Conservation (phyloP, 2,329 filamentous ascomycete species). For the Bretziella fagacearum region DNA sequence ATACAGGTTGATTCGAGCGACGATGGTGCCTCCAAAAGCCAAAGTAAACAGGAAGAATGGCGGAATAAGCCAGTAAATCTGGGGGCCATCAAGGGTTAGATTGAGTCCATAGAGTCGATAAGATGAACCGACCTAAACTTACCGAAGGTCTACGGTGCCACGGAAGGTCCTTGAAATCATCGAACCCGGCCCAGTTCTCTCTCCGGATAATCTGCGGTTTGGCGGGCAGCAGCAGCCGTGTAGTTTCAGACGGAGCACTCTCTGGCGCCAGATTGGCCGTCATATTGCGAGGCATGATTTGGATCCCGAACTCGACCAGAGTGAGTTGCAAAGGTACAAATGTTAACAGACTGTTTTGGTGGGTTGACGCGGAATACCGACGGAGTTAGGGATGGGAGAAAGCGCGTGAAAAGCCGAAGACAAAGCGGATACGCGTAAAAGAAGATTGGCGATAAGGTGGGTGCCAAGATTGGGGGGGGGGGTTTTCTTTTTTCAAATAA, state of each 20-base stretch:
- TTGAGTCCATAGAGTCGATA: not conserved
- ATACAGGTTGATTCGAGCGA: slow-evolving; percentile 71
- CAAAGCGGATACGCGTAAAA: not conserved
- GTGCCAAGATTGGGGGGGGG: no score
- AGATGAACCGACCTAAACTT: slow-evolving; percentile 18
- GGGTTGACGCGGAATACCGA: no score
- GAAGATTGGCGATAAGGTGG: no score
- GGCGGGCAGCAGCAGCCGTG: not conserved
- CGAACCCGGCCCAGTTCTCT: slow-evolving; percentile 31
- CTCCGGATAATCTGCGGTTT: slow-evolving; percentile 7
- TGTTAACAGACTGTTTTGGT: no score
- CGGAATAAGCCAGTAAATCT: slow-evolving; percentile 70
- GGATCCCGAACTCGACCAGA: no score
- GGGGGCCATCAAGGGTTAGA: not conserved
- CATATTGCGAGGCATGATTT: not conserved
- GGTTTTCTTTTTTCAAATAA: no score
- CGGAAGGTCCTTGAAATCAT: slow-evolving; percentile 43
- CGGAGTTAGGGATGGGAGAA: not conserved
- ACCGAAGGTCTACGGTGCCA: slow-evolving; percentile 49
- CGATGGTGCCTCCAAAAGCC: slow-evolving; percentile 69
- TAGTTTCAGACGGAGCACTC: not conserved
- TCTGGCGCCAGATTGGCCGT: not conserved
- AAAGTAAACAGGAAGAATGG: slow-evolving; percentile 70
- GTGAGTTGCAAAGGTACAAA: no score
- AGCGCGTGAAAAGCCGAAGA: not conserved